These are phyloP conservation scores for Rhytidhysteron rufulum DNA, from an alignment of 2,329 filamentous ascomycete genomes.

Conservation along the genomic window DNA sequence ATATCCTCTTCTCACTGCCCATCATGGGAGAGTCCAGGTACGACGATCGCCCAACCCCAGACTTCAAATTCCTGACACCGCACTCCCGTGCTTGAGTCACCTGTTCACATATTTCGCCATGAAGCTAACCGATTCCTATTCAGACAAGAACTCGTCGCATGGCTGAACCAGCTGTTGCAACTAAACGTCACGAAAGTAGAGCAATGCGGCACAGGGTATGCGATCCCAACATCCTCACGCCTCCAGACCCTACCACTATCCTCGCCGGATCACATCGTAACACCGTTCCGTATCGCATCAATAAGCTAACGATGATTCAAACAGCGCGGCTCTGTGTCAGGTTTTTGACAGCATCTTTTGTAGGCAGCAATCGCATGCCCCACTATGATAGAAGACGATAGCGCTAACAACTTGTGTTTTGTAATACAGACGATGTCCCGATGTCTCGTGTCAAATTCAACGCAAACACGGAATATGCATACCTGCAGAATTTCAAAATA, in stretches of 20 bases:
- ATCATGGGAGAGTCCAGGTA: conserved; percentile 65
- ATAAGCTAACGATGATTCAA: too few relatives aligned
- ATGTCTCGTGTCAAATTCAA: conserved; percentile 99
- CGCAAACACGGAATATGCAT: conserved; percentile 93
- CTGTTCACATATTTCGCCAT: too few relatives aligned
- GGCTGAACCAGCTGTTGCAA: conserved; percentile 96
- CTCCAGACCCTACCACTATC: too few relatives aligned
- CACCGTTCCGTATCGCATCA: too few relatives aligned
- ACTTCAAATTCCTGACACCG: too few relatives aligned
- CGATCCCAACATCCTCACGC: conserved; percentile 17
- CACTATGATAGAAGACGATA: conserved; percentile 1
- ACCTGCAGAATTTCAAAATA: conserved; percentile 97
- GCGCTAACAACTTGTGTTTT: conserved; percentile 2
- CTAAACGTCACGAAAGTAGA: conserved; percentile 98
- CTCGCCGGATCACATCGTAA: too few relatives aligned
- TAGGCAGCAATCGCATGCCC: conserved; percentile 34
- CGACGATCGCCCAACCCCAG: too few relatives aligned
- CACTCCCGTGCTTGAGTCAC: too few relatives aligned
- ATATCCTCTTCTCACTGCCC: conserved; percentile 4
- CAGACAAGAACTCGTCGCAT: conserved; percentile 93
- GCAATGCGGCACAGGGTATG: conserved; percentile 96
- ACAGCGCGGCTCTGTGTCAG: conserved; percentile 64
- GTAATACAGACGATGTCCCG: conserved; percentile 68
- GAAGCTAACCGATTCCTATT: too few relatives aligned
- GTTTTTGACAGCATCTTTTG: conserved; percentile 97